Evolutionary conservation across 2,329 filamentous ascomycete species (phyloP), one percentile per base, ranked within the genome.

Genomic region (Lecanoromycetidae sp.): DNA sequence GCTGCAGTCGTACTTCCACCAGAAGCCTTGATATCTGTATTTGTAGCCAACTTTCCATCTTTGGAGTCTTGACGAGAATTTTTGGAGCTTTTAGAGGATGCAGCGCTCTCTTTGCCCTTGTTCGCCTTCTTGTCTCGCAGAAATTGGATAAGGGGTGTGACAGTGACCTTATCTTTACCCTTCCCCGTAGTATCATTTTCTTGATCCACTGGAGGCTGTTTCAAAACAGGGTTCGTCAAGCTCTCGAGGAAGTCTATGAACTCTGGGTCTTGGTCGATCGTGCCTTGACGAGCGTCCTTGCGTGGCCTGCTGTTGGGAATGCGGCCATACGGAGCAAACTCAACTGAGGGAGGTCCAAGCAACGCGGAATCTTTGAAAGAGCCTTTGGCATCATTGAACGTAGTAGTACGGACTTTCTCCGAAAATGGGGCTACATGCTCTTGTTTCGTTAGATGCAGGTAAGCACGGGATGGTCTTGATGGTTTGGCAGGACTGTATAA

Each of bases 191-290:
- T 74, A 10, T 60, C 55, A 4, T 66, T 52, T 26, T 77, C 72
- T 22, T 74, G 66, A 20, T 72, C 73, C 7, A 36, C 32, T 1
- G 69, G 64, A 8, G 68, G 58, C 10, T 76, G 64, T 58, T 76
- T 80, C n/a, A 66, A 64, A 51, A 78, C 71, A 2, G 76, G 77
- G 56, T 93, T 87, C 1, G 88, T 93, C 38, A 96, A 74, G 45
- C 77, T 83, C 62, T 93, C 84, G 6, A 98, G 74, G 61, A 96
- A 98, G 22, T 81, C 79, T 70, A 95, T 93, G 57, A 95, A 98
- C 57, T 96, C 91, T 0, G 86, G 80, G 59, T 98, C 91, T 61
- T 94, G 87, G 58, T 98, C 91, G 55, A 98, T 96, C 3, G 87
- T 94, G 44, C 90, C 91, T 62, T 94, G 86, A 12, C 88, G 80